Base-by-base conservation (phyloP, 495 filamentous ascomycete species). In the Chaetomium tenue region DNA sequence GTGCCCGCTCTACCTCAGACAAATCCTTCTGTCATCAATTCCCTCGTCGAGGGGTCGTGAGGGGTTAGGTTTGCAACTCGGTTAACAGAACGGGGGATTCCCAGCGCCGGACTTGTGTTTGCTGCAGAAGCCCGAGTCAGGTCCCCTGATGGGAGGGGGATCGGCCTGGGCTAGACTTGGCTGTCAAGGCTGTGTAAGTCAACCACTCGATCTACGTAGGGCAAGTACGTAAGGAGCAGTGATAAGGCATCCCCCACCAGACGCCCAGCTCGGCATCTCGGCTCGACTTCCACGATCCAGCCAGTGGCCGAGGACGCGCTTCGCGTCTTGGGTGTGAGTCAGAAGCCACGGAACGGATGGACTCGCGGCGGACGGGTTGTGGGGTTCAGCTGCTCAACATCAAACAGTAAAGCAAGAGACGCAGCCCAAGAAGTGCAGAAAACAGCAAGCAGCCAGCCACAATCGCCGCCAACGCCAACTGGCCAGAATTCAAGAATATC, bases 371-470 rank as follows among this genome's bases (percentile, higher is more conserved):
- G 55, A 25, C 37, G 37, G 33, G 20, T 16, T 39, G 53, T 40
- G 53, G 28, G 53, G 53, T 13, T n/a, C 1, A 42, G 37, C n/a
- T 58, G 53, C 37, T 58, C n/a, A 58, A 58, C 42, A 30, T n/a
- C 56, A 59, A 33, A 59, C 57, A 48, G 15, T 33, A 4, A 20
- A 18, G 23, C 40, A 58, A 47, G 23, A 22, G 39, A 44, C 11
- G 20, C 12, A n/a, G 33, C 39, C 22, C 20, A 23, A 30, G 4
- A 15, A 26, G 39, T 26, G 8, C 37, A 15, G 55, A 11, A 58
- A n/a, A 44, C 55, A 18, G 22, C 0, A 8, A 30, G 8, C n/a
- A 9, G 16, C 15, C 25, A 25, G 39, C 46, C 58, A 46, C 46
- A 28, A 25, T 15, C 25, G 18, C 57, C 42, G 0, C 40, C 44